These are phyloP conservation scores for Talaromyces marneffei DNA, from an alignment of 2,329 filamentous ascomycete species.

Conservation along the genomic window DNA sequence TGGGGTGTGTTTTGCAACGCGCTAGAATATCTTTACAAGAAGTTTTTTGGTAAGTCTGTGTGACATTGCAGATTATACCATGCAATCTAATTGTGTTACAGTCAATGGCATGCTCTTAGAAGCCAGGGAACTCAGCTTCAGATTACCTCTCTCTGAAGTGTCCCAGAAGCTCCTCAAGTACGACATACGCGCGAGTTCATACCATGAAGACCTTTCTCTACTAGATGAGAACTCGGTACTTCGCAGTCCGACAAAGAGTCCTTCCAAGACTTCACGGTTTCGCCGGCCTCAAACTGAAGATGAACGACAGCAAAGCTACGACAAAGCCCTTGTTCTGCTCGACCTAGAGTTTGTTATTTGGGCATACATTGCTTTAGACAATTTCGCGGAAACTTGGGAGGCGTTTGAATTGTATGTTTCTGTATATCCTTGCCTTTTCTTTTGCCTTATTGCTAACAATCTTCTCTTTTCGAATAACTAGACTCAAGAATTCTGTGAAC, in stretches of 20 bases:
- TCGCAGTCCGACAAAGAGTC: constrained; percentile 29
- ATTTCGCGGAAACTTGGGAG: constrained; percentile 54
- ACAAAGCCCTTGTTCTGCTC: constrained; percentile 53
- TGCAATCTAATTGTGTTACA: constrained; percentile 26
- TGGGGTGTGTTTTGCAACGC: constrained; percentile 65
- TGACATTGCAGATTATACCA: not conserved
- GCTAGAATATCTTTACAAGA: constrained; percentile 69
- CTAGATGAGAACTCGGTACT: constrained; percentile 24
- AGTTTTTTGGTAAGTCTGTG: constrained; percentile 69
- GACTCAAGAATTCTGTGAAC: constrained; percentile 23
- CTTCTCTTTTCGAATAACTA: constrained; percentile 6
- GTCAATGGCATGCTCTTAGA: constrained; percentile 45
- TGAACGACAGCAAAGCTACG: constrained; percentile 15
- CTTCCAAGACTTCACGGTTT: constrained; percentile 18
- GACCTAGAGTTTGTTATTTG: constrained; percentile 64
- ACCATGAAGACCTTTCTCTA: constrained; percentile 20
- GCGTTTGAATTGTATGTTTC: constrained; percentile 36
- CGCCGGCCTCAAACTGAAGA: constrained; percentile 22
- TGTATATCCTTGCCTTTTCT: not conserved
- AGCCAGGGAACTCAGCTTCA: constrained; percentile 49
- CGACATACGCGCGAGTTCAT: constrained; percentile 28
- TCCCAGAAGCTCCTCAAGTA: constrained; percentile 37
- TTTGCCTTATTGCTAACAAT: constrained; percentile 8
- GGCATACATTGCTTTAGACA: constrained; percentile 63
- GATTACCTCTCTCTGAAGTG: constrained; percentile 47